Evolutionary conservation across 139 green algal genomes (phyloP), one percentile per base, ranked within the genome.

Genomic region (Diplosphaera chodatii): DNA sequence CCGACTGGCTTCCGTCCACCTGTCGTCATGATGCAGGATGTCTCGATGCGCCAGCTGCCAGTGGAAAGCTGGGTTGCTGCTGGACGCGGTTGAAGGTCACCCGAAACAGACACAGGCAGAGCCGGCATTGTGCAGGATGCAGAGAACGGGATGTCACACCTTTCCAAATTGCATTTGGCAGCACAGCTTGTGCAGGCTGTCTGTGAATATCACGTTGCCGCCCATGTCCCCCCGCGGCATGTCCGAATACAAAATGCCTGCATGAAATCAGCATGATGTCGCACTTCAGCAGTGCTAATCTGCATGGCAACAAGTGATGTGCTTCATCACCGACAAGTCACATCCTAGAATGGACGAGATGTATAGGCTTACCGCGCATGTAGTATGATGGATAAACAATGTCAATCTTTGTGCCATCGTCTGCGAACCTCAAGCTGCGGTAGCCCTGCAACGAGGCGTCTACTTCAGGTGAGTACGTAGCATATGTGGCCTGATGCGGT

Each of bases 361-460:
- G n/a, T n/a, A n/a, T n/a, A n/a, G n/a, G n/a, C n/a, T n/a, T n/a
- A 67, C 74, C 77, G 37, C 79, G 81, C 48, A 94, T 78, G 74
- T 82, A 80, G 72, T 93, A 92, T 15, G 72, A 41, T 13, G 89
- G 89, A 76, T 87, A 93, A 25, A 73, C 66, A 18, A 95, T 80
- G 40, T 89, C 80, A 10, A 91, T 87, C 4, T 70, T n/a, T 6
- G 66, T 78, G 34, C 90, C 89, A 64, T 96, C 48, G 16, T 59
- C 88, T 20, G 55, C 29, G 67, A 96, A 93, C 32, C 78, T 68
- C 15, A 96, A 32, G 21, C 73, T 73, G 0, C 90, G 79, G 33
- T 75, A 81, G 16, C 90, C 90, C 32, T 59, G 48, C 48, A 59
- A 48, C 37, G 37, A 10, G 10, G 48, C 48, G 16, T 25, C n/a